These are phyloP conservation scores for Yamadazyma epiphylla DNA, from an alignment of 1,139 yeast genomes.

Conservation along the genomic window DNA sequence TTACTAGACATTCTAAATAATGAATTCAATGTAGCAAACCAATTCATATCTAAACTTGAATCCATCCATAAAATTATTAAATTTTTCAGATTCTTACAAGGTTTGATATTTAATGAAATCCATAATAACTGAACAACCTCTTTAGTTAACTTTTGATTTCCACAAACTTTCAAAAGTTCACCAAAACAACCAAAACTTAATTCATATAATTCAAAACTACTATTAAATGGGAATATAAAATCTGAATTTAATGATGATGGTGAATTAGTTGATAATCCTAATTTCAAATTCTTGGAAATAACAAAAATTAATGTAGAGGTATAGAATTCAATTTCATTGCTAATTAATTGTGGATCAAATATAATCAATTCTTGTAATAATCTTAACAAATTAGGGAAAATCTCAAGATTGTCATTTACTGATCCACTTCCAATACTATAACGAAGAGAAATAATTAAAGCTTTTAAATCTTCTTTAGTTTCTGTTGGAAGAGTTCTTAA, in stretches of 20 bases:
- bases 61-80: constrained; percentile 41
- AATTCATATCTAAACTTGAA: constrained; percentile 29
- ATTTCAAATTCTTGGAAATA: constrained; percentile 34
- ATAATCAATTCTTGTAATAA: constrained; percentile 39
- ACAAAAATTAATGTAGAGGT: constrained; percentile 28
- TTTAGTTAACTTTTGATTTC: constrained; percentile 28
- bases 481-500: constrained; percentile 21
- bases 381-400: constrained; percentile 23
- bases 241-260: constrained; percentile 35
- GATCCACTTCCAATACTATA: constrained; percentile 32
- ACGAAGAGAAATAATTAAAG: constrained; percentile 27
- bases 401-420: constrained; percentile 23
- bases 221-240: constrained; percentile 37
- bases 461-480: constrained; percentile 22
- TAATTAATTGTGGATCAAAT: constrained; percentile 35
- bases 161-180: constrained; percentile 38
- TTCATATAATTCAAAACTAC: constrained; percentile 32
- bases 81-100: constrained; percentile 32
- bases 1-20: constrained; percentile 36
- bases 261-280: constrained; percentile 29
- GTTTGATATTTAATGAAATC: constrained; percentile 42
- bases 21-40: constrained; percentile 40
- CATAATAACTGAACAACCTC: constrained; percentile 37
- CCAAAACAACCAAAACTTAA: constrained; percentile 38
- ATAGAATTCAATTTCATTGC: constrained; percentile 28